Base-by-base conservation (phyloP, 176 grass and related monocot species). In the Cocos nucifera region DNA sequence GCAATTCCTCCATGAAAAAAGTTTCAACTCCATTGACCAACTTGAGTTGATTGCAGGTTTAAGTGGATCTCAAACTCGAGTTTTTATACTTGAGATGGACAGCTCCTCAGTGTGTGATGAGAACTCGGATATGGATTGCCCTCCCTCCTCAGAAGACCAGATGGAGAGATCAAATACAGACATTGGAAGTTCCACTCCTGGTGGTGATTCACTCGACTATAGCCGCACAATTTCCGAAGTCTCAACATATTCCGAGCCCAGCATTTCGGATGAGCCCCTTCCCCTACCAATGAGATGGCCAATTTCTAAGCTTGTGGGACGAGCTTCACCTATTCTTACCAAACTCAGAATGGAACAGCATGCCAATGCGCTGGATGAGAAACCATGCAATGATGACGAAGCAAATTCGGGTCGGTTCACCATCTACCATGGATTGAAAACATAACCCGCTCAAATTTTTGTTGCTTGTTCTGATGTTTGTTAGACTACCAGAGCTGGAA, bases 171-270 rank as follows among this genome's bases (percentile, higher is more conserved):
- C 65, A 21, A 73, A 73, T 54, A 82, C 76, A n/a, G 75, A 68
- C 35, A 56, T 68, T 15, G 51, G 69, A 19, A 65, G 67, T 49
- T 90, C 86, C 9, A 88, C 87, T 27, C 75, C 61, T 51, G 81
- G 82, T 24, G 62, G 77, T 19, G 73, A 81, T 48, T 71, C 70
- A 6, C 72, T 72, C 39, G 78, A 83, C 69, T 85, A 80, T 59
- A 92, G 93, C 76, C 81, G 93, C 49, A 89, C 84, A 22, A 74
- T 78, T 70, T 98, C 93, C 14, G 74, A 88, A 49, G 79, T 80
- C 22, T 98, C 93, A 6, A 66, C 93, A 19, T 92, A 81, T 76
- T 98, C 81, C 12, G 93, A 92, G 67, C 76, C 30, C 39, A 80
- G 81, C 44, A 80, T 84, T 14, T 69, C 62, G 2, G 90, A 82